phyloP scores from a whole-genome alignment of 441 rosid genomes.

The Daphne laureola region DNA sequence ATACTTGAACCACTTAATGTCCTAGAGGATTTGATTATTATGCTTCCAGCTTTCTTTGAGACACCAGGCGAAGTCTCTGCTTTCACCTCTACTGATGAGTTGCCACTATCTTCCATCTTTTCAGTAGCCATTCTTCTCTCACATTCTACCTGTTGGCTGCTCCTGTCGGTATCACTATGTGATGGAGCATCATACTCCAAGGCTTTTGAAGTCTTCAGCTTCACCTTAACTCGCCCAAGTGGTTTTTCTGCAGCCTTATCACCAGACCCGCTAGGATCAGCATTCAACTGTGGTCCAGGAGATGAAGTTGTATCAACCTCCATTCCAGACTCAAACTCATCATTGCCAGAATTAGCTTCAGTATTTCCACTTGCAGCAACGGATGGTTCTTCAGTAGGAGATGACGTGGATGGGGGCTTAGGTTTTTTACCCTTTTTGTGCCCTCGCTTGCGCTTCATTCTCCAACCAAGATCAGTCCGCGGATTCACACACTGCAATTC shows the following conservation, averaged over 20 bases:
- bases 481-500: conserved; percentile 8
- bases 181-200: conserved; percentile 40
- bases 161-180: conserved; percentile 53
- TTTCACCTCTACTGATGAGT: conserved; percentile 44
- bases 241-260: conserved; percentile 43
- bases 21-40: conserved; percentile 68
- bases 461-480: conserved; percentile 12
- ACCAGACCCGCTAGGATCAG: conserved; percentile 46
- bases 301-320: conserved; percentile 77
- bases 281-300: conserved; percentile 50
- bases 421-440: conserved; percentile 66
- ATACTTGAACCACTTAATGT: conserved; percentile 29
- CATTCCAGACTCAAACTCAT: conserved; percentile 47
- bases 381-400: conserved; percentile 27
- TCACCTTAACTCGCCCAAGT: conserved; percentile 70
- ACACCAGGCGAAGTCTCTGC: conserved; percentile 33
- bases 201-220: conserved; percentile 58
- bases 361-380: conserved; percentile 25
- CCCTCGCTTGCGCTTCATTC: conserved; percentile 86
- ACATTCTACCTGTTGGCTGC: conserved; percentile 40
- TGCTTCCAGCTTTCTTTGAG: conserved; percentile 66
- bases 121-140: conserved; percentile 40
- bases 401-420: conserved; percentile 20
- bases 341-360: conserved; percentile 41
- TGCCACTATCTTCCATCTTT: conserved; percentile 51